These are phyloP conservation scores for Salix viminalis DNA, from an alignment of 345 rosid species.

Conservation along the genomic window DNA sequence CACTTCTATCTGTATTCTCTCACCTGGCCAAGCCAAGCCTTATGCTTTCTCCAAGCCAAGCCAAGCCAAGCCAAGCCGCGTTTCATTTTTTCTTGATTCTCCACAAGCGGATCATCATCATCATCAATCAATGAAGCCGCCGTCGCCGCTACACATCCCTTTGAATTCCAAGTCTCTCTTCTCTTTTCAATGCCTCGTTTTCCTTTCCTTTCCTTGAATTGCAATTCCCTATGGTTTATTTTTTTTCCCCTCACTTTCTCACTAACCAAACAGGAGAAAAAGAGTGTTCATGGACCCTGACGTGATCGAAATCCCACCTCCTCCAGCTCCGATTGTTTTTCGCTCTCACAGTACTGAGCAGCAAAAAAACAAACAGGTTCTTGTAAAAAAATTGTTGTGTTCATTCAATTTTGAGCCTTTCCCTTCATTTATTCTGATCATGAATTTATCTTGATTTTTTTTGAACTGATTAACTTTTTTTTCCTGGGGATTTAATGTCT, in stretches of 20 bases:
- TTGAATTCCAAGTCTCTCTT: constrained; percentile 22
- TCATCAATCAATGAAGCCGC: constrained; percentile 6
- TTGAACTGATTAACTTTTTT: neutral
- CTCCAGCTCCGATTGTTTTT: constrained; percentile 27
- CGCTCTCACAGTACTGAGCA: constrained; percentile 23
- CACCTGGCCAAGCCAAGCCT: neutral
- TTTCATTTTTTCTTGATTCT: neutral
- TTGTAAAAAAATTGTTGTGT: neutral
- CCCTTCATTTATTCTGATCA: neutral
- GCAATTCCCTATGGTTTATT: neutral
- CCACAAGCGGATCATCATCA: neutral
- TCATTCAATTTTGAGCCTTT: neutral
- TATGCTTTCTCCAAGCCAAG: neutral
- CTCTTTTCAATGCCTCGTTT: neutral
- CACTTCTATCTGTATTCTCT: neutral
- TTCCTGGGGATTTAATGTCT: neutral
- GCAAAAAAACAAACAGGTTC: constrained; percentile 48
- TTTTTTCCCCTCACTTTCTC: constrained; percentile 13
- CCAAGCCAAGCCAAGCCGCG: neutral
- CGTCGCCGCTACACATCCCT: constrained; percentile 5
- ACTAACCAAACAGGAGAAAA: constrained; percentile 30
- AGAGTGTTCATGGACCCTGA: constrained; percentile 54
- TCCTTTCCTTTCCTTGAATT: neutral
- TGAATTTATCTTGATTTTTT: neutral
- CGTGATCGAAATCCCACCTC: constrained; percentile 56